A percentile compares a stretch with the other conserved stretches of the same genome.
Conservation (phyloP, 75 land plant genomes). For the Gnetum montanum region DNA sequence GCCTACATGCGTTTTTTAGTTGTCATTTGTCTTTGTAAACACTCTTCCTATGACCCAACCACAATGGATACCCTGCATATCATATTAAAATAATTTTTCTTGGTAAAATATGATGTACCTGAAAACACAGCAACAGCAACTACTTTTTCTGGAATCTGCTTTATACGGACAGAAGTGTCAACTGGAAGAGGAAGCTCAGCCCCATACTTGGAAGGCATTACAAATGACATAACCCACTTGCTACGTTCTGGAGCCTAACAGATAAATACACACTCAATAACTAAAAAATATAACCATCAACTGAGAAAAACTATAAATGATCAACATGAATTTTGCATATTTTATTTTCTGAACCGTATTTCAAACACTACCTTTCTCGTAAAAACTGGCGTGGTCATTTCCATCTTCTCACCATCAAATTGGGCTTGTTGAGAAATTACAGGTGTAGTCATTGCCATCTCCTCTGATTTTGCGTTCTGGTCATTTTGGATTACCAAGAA, state of each 20-base stretch:
- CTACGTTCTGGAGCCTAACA: slow-evolving; percentile 29
- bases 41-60: too few species aligned
- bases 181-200: slow-evolving; percentile 59
- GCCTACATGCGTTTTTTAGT: too few species aligned
- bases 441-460: slow-evolving; percentile 96
- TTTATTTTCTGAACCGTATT: too few species aligned
- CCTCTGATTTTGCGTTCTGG: slow-evolving; percentile 48
- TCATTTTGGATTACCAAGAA: not conserved
- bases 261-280: not conserved
- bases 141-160: slow-evolving; percentile 47
- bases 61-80: too few species aligned
- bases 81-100: too few species aligned
- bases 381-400: slow-evolving; percentile 95
- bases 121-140: slow-evolving; percentile 77
- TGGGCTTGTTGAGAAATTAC: slow-evolving; percentile 35
- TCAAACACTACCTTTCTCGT: slow-evolving; percentile 62
- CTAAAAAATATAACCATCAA: not conserved
- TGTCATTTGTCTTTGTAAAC: too few species aligned
- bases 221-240: slow-evolving; percentile 89
- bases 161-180: slow-evolving; percentile 58
- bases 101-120: too few species aligned
- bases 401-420: slow-evolving; percentile 77
- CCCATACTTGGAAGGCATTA: slow-evolving; percentile 92
- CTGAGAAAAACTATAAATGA: not conserved
- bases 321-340: not conserved